Percentiles rank a stretch among this genome's conserved stretches.
Conservation (phyloP, 345 rosid genomes). For the Clausena lansium region DNA sequence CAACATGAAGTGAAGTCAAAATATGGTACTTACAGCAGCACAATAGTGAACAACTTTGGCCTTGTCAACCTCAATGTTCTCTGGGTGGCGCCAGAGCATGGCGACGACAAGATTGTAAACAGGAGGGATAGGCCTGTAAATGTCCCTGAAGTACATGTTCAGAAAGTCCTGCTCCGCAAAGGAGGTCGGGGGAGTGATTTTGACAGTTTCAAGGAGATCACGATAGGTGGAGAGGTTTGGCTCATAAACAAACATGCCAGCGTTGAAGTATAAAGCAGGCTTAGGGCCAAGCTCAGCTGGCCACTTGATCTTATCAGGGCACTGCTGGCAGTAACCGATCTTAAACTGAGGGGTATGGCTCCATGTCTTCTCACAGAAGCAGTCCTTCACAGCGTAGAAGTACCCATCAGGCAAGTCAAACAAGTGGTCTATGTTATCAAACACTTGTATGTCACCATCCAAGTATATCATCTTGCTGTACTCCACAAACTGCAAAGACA, state of each 20-base stretch:
- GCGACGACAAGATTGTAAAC: conserved; percentile 69
- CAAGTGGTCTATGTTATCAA: conserved; percentile 67
- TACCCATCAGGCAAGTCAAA: conserved; percentile 56
- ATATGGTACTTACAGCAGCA: conserved; percentile 38
- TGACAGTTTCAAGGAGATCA: conserved; percentile 43
- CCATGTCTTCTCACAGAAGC: conserved; percentile 82
- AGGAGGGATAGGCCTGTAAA: conserved; percentile 58
- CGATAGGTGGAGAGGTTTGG: conserved; percentile 46
- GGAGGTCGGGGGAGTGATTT: conserved; percentile 46
- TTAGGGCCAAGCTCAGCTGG: conserved; percentile 46
- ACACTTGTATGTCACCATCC: conserved; percentile 80
- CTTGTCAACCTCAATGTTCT: conserved; percentile 50
- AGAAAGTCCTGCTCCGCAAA: conserved; percentile 84
- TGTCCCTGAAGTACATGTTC: conserved; percentile 63
- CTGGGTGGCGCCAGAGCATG: conserved; percentile 81
- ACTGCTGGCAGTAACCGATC: conserved; percentile 79
- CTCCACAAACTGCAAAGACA: conserved; percentile 51
- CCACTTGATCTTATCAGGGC: conserved; percentile 63
- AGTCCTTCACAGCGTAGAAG: conserved; percentile 73
- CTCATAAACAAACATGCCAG: conserved; percentile 70
- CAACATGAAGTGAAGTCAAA: no score
- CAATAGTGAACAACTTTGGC: conserved; percentile 74
- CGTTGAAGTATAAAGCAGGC: conserved; percentile 73
- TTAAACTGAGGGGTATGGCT: conserved; percentile 53
- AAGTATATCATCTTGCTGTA: conserved; percentile 63